phyloP scores from a whole-genome alignment of 306 rosid species.

The Bauhinia variegata region DNA sequence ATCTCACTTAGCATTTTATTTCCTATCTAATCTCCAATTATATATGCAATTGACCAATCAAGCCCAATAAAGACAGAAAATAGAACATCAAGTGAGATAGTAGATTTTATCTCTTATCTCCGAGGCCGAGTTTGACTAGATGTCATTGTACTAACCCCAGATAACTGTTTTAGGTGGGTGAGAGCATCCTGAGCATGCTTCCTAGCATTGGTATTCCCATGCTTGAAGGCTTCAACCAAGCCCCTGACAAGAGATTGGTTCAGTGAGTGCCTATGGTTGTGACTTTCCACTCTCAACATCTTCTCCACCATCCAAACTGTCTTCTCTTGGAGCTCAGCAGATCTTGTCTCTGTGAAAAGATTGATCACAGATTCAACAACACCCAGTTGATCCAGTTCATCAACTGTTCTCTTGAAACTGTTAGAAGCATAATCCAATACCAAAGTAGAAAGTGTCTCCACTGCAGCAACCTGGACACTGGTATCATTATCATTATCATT shows the following conservation, averaged over 20 bases:
- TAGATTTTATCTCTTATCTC: conserved; percentile 24
- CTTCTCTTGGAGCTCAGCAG: conserved; percentile 60
- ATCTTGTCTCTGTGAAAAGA: conserved; percentile 46
- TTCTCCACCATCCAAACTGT: conserved; percentile 57
- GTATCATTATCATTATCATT: conserved; percentile 48
- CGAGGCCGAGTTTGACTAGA: conserved; percentile 36
- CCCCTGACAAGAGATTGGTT: conserved; percentile 58
- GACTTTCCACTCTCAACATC: conserved; percentile 54
- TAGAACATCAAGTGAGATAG: no score
- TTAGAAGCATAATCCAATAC: conserved; percentile 34
- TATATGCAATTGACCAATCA: no score
- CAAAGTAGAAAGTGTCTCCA: conserved; percentile 54
- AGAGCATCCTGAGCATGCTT: conserved; percentile 55
- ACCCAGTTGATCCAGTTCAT: conserved; percentile 51
- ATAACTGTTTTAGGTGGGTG: conserved; percentile 53
- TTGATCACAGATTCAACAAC: conserved; percentile 44
- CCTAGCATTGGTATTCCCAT: conserved; percentile 52
- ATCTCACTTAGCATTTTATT: not conserved
- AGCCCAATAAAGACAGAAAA: no score
- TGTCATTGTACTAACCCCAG: conserved; percentile 42
- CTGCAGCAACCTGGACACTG: conserved; percentile 50
- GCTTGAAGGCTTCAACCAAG: conserved; percentile 59
- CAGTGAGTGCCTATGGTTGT: conserved; percentile 39
- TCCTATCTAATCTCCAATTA: no score
- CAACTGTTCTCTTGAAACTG: conserved; percentile 44